Evolutionary conservation across 164 flowering plant genomes (phyloP).

Genomic region (Macadamia integrifolia): DNA sequence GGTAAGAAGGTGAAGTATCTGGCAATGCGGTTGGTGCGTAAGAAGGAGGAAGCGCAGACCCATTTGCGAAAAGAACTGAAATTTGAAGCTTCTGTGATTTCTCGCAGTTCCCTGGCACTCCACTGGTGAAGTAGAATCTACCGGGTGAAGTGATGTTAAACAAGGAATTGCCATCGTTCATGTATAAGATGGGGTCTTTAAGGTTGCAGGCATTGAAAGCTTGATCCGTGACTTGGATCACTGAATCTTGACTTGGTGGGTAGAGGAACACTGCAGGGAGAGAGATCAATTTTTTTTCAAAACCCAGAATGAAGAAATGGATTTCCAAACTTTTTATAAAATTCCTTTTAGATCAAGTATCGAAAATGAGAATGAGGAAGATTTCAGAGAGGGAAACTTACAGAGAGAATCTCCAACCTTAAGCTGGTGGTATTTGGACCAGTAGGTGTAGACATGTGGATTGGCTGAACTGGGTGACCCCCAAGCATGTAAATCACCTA

Average conservation of each 20-base stretch:
- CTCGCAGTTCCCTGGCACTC: too few species aligned
- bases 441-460: slow-evolving; percentile 49
- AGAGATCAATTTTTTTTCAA: background rate
- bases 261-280: slow-evolving; percentile 67
- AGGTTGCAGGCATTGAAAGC: slow-evolving; percentile 63
- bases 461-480: slow-evolving; percentile 67
- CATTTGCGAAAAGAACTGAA: slow-evolving; percentile 46
- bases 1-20: slow-evolving; percentile 57
- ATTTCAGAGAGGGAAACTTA: background rate
- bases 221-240: slow-evolving; percentile 63
- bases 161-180: slow-evolving; percentile 81
- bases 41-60: slow-evolving; percentile 31
- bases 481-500: slow-evolving; percentile 85
- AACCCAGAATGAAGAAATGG: background rate
- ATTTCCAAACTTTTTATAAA: background rate
- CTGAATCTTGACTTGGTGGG: slow-evolving; percentile 96
- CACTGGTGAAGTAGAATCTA: slow-evolving; percentile 77
- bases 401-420: slow-evolving; percentile 73
- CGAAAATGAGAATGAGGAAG: background rate
- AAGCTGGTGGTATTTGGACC: slow-evolving; percentile 58
- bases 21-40: slow-evolving; percentile 29
- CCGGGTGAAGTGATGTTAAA: slow-evolving; percentile 71
- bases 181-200: slow-evolving; percentile 62
- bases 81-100: too few species aligned
- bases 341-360: background rate